Conservation (phyloP, 139 green algal genomes). For the Picochlorum sp. region DNA sequence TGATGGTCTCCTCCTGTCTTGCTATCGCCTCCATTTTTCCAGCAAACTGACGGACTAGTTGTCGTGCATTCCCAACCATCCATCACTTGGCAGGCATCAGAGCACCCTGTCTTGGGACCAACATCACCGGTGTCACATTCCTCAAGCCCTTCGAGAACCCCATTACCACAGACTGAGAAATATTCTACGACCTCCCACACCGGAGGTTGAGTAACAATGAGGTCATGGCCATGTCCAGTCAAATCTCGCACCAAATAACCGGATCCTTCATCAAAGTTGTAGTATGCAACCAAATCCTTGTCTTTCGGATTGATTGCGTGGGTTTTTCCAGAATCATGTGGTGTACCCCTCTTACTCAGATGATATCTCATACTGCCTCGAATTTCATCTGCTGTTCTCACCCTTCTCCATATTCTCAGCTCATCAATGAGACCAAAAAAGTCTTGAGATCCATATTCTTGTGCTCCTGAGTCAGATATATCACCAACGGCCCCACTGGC, state of each 20-base stretch:
- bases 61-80: slow-evolving; percentile 25
- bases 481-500: slow-evolving; percentile 44
- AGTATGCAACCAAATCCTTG: slow-evolving; percentile 68
- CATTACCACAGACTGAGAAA: slow-evolving; percentile 72
- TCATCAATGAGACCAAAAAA: slow-evolving; percentile 73
- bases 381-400: slow-evolving; percentile 57
- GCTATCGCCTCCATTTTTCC: neutral
- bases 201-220: slow-evolving; percentile 46
- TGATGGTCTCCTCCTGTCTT: neutral
- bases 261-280: slow-evolving; percentile 74
- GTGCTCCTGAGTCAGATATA: slow-evolving; percentile 20
- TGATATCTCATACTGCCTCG: neutral
- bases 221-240: slow-evolving; percentile 63
- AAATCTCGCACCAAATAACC: slow-evolving; percentile 61
- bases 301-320: slow-evolving; percentile 34
- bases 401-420: slow-evolving; percentile 70
- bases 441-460: slow-evolving; percentile 75
- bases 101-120: slow-evolving; percentile 62
- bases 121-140: slow-evolving; percentile 74
- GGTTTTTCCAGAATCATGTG: neutral
- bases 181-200: slow-evolving; percentile 64
- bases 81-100: slow-evolving; percentile 45
- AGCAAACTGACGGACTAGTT: slow-evolving; percentile 31
- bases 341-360: neutral
- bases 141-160: slow-evolving; percentile 67